These are phyloP conservation scores for Amaranthus tricolor DNA, from an alignment of 179 eudicot species.

Conservation along the genomic window DNA sequence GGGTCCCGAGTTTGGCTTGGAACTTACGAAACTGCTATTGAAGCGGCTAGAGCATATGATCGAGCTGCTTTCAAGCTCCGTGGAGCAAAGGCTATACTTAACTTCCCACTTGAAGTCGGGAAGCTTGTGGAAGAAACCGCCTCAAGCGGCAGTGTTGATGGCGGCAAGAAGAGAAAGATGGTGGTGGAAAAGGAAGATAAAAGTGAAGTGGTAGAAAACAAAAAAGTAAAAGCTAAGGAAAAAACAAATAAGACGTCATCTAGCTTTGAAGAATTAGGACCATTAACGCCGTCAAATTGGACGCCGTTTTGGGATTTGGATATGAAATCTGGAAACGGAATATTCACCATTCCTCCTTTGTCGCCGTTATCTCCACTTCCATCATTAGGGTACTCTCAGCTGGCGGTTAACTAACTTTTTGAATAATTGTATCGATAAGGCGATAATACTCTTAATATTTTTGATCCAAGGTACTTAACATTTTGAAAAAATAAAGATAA, in stretches of 20 bases:
- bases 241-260: constrained; percentile 15
- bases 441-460: too few relatives aligned
- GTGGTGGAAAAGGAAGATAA: constrained; percentile 9
- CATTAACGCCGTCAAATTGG: constrained; percentile 60
- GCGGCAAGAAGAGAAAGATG: constrained; percentile 18
- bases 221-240: constrained; percentile 23
- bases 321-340: constrained; percentile 24
- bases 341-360: constrained; percentile 41
- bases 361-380: constrained; percentile 58
- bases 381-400: constrained; percentile 33
- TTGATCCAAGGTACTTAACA: not conserved
- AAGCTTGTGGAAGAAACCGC: constrained; percentile 22
- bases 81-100: constrained; percentile 61
- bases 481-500: not conserved
- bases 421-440: too few relatives aligned
- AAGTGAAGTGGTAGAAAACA: constrained; percentile 4
- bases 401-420: constrained; percentile 31
- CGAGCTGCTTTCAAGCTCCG: constrained; percentile 59
- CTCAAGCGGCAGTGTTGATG: not conserved
- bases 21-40: constrained; percentile 52
- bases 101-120: constrained; percentile 59
- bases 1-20: constrained; percentile 72
- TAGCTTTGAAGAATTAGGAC: constrained; percentile 18
- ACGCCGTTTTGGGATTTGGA: constrained; percentile 48
- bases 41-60: constrained; percentile 67